Conservation (phyloP, 2,329 filamentous ascomycete species). For the Myriangium duriaei region DNA sequence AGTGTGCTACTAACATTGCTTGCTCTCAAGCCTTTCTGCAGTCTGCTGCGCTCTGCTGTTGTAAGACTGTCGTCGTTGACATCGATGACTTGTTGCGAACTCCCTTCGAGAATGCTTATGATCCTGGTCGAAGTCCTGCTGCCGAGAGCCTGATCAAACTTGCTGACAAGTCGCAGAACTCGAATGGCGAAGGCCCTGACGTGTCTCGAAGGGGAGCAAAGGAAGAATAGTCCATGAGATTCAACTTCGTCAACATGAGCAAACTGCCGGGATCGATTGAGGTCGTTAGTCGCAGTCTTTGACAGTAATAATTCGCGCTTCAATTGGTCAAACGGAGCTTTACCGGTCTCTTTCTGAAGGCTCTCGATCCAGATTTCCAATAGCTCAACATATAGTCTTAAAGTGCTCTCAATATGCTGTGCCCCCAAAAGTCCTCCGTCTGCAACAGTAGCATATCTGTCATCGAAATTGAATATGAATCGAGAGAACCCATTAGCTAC, state of each 20-base stretch:
- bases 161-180: conserved; percentile 78
- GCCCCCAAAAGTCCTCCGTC: conserved; percentile 93
- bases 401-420: conserved; percentile 85
- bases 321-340: conserved; percentile 51
- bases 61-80: conserved; percentile 86
- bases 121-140: conserved; percentile 58
- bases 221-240: conserved; percentile 89
- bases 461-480: conserved; percentile 98
- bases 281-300: conserved; percentile 30
- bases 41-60: conserved; percentile 78
- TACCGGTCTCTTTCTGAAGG: conserved; percentile 61
- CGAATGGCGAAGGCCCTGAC: conserved; percentile 87
- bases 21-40: conserved; percentile 80
- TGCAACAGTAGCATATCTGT: conserved; percentile 93
- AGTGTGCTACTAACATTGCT: conserved; percentile 74
- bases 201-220: conserved; percentile 86
- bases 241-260: conserved; percentile 95
- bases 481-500: conserved; percentile 93
- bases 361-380: conserved; percentile 88
- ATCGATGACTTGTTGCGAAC: conserved; percentile 78
- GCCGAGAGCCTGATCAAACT: conserved; percentile 81
- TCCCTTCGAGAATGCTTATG: conserved; percentile 83
- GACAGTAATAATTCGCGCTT: conserved; percentile 53
- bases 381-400: conserved; percentile 85
- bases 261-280: conserved; percentile 60